Base-by-base conservation (phyloP, 129 eudicot genomes). In the Apium graveolens region DNA sequence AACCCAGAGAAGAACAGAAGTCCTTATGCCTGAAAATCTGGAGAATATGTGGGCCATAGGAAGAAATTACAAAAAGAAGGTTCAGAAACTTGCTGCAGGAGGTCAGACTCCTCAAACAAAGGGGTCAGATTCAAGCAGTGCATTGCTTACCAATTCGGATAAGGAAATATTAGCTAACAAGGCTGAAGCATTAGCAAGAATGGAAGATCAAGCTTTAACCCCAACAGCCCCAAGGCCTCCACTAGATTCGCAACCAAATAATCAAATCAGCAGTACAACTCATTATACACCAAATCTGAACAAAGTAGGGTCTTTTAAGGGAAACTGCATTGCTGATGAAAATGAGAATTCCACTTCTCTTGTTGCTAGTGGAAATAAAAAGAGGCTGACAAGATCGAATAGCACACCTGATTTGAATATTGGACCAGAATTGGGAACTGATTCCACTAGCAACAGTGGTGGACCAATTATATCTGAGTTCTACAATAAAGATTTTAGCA, bases 1-100 rank as follows among this genome's bases (percentile, higher is more conserved):
- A 79, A 90, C 89, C 63, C 97, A 92, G 81, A 92, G 99, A 87
- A 86, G 99, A 80, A 87, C 97, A 49, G 99, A 96, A 87, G 97
- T 96, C 76, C 95, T 96, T 80, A 93, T 89, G 90, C 97, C 99
- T 70, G 99, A 96, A 80, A 96, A 92, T 85, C 95, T 96, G 34
- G 99, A 96, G 77, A 92, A 96, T 86, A 96, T 96, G 99, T 92
- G 97, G 99, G 82, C 99, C 65, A 96, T 75, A 82, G 99, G 99
- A 76, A 86, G 95, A 82, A 86, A 96, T 62, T 92, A 96, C 78
- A 96, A 89, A 80, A 89, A 87, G 81, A 96, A 90, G 82, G 81
- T 85, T 79, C 84, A 87, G 63, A 91, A 87, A 77, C 79, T 46
- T 51, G 88, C 86, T 72, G 49, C 76, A 38, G 76, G 21, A n/a